Percentiles rank a stretch among this genome's conserved stretches.
Evolutionary conservation across 169 alveolate genomes (phyloP).

Genomic region (Plasmodium chabaudi): DNA sequence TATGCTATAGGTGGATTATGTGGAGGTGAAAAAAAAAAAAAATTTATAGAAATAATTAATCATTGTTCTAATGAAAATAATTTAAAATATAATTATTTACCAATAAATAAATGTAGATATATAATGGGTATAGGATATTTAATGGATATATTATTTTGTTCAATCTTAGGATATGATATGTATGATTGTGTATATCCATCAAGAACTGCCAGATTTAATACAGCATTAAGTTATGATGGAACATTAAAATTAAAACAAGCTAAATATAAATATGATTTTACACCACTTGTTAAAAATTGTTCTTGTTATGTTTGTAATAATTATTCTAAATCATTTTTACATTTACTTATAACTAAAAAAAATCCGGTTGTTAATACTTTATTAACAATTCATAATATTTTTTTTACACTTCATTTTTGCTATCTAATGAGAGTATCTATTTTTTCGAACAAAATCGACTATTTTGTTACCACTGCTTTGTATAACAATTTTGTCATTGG

Average conservation of each 20-base stretch:
- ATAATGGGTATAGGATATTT: constrained; percentile 99
- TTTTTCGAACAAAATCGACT: constrained; percentile 28
- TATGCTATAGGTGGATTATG: constrained; percentile 99
- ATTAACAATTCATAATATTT: constrained; percentile 93
- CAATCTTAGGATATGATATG: constrained; percentile 99
- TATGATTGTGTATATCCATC: constrained; percentile 99
- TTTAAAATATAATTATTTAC: constrained; percentile 80
- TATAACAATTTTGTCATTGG: constrained; percentile 82
- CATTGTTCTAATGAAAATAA: constrained; percentile 75
- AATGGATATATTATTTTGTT: constrained; percentile 95
- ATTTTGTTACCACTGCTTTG: constrained; percentile 20
- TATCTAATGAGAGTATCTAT: constrained; percentile 41
- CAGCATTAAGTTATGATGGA: constrained; percentile 91
- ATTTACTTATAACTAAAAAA: constrained; percentile 79
- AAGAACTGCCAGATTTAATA: constrained; percentile 98
- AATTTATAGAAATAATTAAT: constrained; percentile 94
- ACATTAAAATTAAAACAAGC: constrained; percentile 79
- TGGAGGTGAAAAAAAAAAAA: constrained; percentile 98
- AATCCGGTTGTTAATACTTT: constrained; percentile 91
- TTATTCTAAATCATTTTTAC: constrained; percentile 93
- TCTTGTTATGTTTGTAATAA: constrained; percentile 93
- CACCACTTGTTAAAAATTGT: constrained; percentile 94
- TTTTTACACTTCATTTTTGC: constrained; percentile 90
- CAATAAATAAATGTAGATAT: constrained; percentile 93
- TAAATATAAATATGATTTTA: constrained; percentile 75